Evolutionary conservation across 2,329 filamentous ascomycete genomes (phyloP), one percentile per base, ranked within the genome.

Genomic region (Monilinia aucupariae): DNA sequence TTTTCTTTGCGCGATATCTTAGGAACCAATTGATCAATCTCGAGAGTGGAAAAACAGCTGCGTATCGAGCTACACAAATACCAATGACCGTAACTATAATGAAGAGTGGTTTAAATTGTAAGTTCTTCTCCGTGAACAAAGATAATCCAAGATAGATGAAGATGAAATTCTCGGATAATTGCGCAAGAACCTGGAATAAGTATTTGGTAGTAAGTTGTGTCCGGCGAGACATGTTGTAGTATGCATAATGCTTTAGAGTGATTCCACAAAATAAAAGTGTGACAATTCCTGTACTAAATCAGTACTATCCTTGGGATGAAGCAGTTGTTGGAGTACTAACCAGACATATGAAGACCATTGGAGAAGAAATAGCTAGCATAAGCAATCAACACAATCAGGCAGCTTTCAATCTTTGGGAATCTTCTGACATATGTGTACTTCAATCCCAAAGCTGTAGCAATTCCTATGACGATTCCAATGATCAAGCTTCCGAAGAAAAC

Each of bases 211-310:
- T 96, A 67, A 99, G 86, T 75, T 99, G 94, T 1, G 94, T 97
- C 66, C 94, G 88, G 55, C 94, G 87, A 37, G 94, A 99, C 94
- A 99, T 99, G 79, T 99, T 99, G 82, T 97, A 97, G 78, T 99
- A 99, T 66, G 94, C 94, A 73, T 99, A 99, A 75, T 99, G 94
- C 77, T 99, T 99, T 67, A 99, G 81, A 13, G 94, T 97, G 70
- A 99, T 99, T 62, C 94, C 94, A 76, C 94, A 99, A 80, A 99
- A 99, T 1, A 99, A 81, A 64, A 99, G 81, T 30, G 94, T 96
- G 69, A 99, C 94, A 71, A 99, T 99, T 59, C 61, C 56, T 62
- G n/a, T 9, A 41, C 47, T 17, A 43, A 41, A 47, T 68, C 13
- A 67, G 62, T 41, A 41, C n/a, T 12, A 17, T 34, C 22, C 59